phyloP scores from a whole-genome alignment of 257 asterid species.

The Thymus mandschuricus region DNA sequence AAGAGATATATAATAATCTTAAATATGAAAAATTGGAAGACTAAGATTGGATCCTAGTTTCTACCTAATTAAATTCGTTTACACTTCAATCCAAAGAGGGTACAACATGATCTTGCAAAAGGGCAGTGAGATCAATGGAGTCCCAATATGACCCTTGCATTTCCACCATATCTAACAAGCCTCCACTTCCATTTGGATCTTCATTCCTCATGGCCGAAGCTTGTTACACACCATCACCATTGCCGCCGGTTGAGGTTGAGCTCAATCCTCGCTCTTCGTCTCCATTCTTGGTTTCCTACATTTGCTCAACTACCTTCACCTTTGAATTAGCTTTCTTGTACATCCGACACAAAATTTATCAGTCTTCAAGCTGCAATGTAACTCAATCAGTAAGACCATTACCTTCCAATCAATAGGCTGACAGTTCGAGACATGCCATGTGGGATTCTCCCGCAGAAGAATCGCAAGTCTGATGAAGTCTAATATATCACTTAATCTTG shows the following conservation, averaged over 20 bases:
- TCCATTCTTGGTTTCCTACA: not conserved
- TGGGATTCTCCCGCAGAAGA: not conserved
- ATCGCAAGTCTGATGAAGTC: too few relatives aligned
- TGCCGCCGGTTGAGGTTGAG: not conserved
- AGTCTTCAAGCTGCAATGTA: not conserved
- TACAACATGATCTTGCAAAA: not conserved
- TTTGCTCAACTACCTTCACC: not conserved
- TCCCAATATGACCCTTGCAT: not conserved
- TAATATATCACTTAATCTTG: too few relatives aligned
- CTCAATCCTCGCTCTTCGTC: not conserved
- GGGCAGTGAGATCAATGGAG: not conserved
- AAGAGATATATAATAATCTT: too few relatives aligned
- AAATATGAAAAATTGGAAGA: too few relatives aligned
- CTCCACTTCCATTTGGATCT: too few relatives aligned
- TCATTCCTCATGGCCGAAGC: too few relatives aligned
- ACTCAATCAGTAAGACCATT: too few relatives aligned
- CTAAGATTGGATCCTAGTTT: too few relatives aligned
- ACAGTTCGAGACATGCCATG: not conserved
- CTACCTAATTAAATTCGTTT: too few relatives aligned
- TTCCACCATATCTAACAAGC: too few relatives aligned
- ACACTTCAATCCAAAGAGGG: too few relatives aligned
- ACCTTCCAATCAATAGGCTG: too few relatives aligned
- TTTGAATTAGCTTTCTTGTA: not conserved
- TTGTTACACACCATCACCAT: not conserved
- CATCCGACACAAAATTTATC: not conserved